phyloP scores from a whole-genome alignment of 1,284 basidiomycete species.

The Trichosporon faecale region DNA sequence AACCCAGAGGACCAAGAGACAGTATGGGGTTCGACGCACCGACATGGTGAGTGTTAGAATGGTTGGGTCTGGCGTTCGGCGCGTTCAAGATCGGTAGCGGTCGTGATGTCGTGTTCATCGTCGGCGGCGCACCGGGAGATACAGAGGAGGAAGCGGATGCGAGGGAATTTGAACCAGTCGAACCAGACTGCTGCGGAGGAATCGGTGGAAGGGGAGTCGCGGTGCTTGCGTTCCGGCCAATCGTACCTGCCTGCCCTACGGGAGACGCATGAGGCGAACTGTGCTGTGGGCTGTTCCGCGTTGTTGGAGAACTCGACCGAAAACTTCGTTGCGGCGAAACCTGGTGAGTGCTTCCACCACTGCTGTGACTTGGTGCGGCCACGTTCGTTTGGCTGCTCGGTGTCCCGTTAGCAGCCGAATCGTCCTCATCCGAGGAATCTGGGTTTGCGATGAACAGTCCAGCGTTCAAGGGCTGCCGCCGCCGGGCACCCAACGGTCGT shows the following conservation, averaged over 20 bases:
- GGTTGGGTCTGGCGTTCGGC: neutral
- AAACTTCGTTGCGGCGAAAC: neutral
- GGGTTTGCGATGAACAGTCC: neutral
- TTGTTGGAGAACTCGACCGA: neutral
- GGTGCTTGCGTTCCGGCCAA: neutral
- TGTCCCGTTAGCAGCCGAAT: neutral
- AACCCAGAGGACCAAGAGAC: neutral
- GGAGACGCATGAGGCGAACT: conserved; percentile 3
- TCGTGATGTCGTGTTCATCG: neutral
- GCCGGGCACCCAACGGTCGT: neutral
- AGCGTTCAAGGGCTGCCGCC: neutral
- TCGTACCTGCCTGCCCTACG: neutral
- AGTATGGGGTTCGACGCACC: neutral
- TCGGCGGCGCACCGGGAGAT: neutral
- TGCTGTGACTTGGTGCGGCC: neutral
- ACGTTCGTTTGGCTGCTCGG: neutral
- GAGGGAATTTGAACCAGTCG: neutral
- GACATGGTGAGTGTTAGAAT: neutral
- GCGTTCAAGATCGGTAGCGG: neutral
- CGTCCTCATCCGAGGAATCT: neutral
- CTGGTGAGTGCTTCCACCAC: neutral
- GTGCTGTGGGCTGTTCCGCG: neutral
- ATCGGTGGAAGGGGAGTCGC: neutral
- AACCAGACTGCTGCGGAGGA: neutral
- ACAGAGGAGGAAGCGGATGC: neutral